Conservation (phyloP, 106 monocot species). For the Dendrobium officinale region DNA sequence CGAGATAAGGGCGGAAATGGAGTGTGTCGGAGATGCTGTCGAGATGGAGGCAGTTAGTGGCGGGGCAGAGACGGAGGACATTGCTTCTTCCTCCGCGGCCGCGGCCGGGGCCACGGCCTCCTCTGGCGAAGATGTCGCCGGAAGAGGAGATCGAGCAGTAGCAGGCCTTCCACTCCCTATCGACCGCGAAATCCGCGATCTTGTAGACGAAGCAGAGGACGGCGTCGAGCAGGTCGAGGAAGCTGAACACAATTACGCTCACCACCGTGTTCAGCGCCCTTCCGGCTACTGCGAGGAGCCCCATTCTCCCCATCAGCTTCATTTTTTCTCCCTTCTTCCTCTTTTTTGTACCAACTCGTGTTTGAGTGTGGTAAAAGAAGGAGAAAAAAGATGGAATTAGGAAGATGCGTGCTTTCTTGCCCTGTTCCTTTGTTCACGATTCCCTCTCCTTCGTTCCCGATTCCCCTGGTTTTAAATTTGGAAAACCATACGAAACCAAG, state of each 20-base stretch:
- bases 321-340: not conserved
- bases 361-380: not conserved
- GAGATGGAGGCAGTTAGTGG: constrained; percentile 52
- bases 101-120: not conserved
- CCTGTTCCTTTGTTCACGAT: not conserved
- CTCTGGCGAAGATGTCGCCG: constrained; percentile 9
- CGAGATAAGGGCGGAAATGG: constrained; percentile 53
- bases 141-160: constrained; percentile 18
- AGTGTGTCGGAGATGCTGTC: constrained; percentile 91
- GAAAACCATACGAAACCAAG: not conserved
- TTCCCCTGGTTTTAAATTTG: not conserved
- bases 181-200: constrained; percentile 15
- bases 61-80: constrained; percentile 49
- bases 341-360: not conserved
- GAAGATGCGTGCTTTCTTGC: not conserved
- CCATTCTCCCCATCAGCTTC: not conserved
- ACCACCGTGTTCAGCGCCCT: constrained; percentile 47
- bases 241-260: constrained; percentile 49
- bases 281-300: constrained; percentile 11
- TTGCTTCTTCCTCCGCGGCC: constrained; percentile 17
- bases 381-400: not conserved
- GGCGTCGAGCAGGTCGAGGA: constrained; percentile 15
- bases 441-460: not conserved
- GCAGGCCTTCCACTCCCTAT: constrained; percentile 27
- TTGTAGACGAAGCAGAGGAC: constrained; percentile 19